Evolutionary conservation across 495 filamentous ascomycete genomes (phyloP).

Genomic region (Parathielavia appendiculata): DNA sequence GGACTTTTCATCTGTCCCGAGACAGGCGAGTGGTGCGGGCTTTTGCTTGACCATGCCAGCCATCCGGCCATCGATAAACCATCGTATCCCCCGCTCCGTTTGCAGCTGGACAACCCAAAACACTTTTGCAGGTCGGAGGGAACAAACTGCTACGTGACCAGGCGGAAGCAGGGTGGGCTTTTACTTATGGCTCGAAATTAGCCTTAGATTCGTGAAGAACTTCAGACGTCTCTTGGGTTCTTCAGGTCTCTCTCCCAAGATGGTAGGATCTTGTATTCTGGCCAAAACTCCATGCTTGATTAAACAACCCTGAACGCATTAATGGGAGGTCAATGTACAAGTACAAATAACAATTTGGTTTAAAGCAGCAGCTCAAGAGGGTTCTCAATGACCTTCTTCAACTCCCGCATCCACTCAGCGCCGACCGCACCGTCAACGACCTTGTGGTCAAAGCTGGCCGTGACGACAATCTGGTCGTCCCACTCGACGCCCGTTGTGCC

Average conservation of each 20-base stretch:
- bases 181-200: no score
- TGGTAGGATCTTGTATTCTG: not conserved
- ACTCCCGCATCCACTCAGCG: conserved; percentile 92
- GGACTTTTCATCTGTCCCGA: not conserved
- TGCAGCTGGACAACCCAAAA: no score
- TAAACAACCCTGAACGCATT: conserved; percentile 27
- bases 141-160: no score
- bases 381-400: conserved; percentile 97
- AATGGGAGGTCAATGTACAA: conserved; percentile 31
- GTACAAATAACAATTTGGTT: conserved; percentile 26
- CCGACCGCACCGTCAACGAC: conserved; percentile 85
- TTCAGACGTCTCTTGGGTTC: no score
- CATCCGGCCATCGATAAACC: not conserved
- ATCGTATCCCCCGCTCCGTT: no score
- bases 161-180: no score
- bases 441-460: conserved; percentile 96
- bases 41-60: not conserved
- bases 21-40: not conserved
- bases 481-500: conserved; percentile 72
- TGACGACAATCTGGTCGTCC: conserved; percentile 95
- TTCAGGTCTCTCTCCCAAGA: no score
- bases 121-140: no score
- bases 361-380: conserved; percentile 90
- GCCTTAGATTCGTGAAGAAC: no score
- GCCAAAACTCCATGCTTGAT: conserved; percentile 29